Base-by-base conservation (phyloP, 2,329 filamentous ascomycete genomes). In the Pseudogymnoascus sp. region DNA sequence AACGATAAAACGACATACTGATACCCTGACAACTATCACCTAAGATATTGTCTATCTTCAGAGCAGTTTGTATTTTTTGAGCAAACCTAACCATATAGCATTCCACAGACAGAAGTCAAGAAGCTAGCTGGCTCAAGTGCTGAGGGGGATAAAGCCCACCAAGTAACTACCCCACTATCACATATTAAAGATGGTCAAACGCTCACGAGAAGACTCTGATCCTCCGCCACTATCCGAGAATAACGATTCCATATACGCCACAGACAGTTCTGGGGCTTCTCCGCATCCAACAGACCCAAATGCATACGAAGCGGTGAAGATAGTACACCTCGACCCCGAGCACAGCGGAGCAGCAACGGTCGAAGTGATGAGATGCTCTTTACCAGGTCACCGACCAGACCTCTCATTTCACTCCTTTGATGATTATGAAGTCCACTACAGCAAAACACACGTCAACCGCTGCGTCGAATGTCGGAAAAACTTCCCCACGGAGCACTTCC, bases 361-460 rank as follows among this genome's bases (percentile, higher is more conserved):
- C 23, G 71, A 70, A 65, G 70, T 75, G 50, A 96, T 97, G 84
- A 84, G 80, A 75, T 97, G 93, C 77, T 85, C 84, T 18, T 80
- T 97, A 21, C 91, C 92, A 62, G 90, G 91, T 56, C 92, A 97
- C 75, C 81, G 79, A 67, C 83, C 88, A 65, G 79, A 85, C 1
- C 71, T 94, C 62, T 78, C 80, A 4, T 97, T 99, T 75, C 73
- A 78, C 23, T 86, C 86, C 0, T 92, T 91, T 71, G 82, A 86
- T 64, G 90, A 92, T 14, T 97, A 95, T 75, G 92, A 97, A 73
- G 77, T 87, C 7, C 94, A 99, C 74, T 97, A 97, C 77, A 82
- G 80, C 67, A 87, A 90, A 71, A 79, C 82, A 21, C 94, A 97
- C 74, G 84, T 85, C 65, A 92, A 97, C 74, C 85, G 93, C 47